Evolutionary conservation across 202 grass and related monocot genomes (phyloP).

Genomic region (Elaeis oleifera): DNA sequence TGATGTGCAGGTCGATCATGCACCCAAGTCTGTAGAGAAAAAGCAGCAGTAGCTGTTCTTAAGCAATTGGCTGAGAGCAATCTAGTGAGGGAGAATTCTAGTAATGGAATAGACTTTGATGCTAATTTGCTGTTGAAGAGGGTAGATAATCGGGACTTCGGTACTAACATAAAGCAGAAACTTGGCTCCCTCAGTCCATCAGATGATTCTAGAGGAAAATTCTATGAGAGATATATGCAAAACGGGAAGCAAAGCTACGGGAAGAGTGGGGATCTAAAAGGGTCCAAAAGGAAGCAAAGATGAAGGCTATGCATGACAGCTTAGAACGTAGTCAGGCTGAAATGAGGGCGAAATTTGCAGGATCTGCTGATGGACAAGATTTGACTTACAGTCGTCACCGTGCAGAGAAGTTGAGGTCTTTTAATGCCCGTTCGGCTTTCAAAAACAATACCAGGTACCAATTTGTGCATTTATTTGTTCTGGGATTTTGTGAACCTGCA

Average conservation of each 20-base stretch:
- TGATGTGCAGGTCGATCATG: slow-evolving; percentile 37
- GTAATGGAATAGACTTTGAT: slow-evolving; percentile 36
- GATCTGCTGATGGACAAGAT: slow-evolving; percentile 30
- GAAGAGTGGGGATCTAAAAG: slow-evolving; percentile 70
- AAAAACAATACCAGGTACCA: slow-evolving; percentile 30
- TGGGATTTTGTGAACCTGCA: not conserved
- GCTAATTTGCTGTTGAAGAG: slow-evolving; percentile 62
- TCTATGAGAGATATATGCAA: slow-evolving; percentile 86
- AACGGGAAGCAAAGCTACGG: slow-evolving; percentile 85
- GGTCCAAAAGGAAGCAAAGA: slow-evolving; percentile 69
- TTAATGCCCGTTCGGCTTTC: slow-evolving; percentile 37
- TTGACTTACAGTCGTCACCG: slow-evolving; percentile 29
- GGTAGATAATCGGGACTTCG: slow-evolving; percentile 40
- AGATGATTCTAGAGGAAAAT: slow-evolving; percentile 86
- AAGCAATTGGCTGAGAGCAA: slow-evolving; percentile 30
- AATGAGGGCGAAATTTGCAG: slow-evolving; percentile 64
- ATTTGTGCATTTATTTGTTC: not conserved
- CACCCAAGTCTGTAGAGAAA: slow-evolving; percentile 41
- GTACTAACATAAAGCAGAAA: slow-evolving; percentile 38
- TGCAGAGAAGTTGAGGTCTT: slow-evolving; percentile 44
- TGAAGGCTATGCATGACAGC: slow-evolving; percentile 86
- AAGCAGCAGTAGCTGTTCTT: slow-evolving; percentile 25
- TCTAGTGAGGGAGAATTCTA: slow-evolving; percentile 35
- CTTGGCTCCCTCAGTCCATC: slow-evolving; percentile 47
- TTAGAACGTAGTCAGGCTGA: slow-evolving; percentile 80